Evolutionary conservation across 768 basidiomycete species (phyloP).

Genomic region (Psilocybe cyanescens): DNA sequence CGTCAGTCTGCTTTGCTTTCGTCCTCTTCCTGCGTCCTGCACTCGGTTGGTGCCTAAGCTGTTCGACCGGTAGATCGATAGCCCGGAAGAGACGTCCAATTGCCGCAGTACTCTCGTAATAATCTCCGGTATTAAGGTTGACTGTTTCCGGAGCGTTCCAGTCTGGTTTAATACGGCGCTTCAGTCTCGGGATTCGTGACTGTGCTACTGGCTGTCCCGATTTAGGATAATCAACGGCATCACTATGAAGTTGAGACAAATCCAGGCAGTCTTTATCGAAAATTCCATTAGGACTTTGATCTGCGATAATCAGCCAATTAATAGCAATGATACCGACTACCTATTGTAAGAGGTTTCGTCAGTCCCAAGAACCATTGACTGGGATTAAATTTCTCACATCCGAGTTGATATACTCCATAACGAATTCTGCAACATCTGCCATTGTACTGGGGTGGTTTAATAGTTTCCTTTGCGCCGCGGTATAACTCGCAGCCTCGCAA

Average conservation of each 20-base stretch:
- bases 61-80: constrained; percentile 54
- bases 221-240: constrained; percentile 73
- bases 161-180: constrained; percentile 48
- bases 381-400: constrained; percentile 47
- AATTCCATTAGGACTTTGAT: constrained; percentile 50
- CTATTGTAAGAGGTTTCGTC: constrained; percentile 28
- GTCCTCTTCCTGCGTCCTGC: constrained; percentile 11
- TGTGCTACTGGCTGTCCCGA: constrained; percentile 50
- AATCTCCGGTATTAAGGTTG: constrained; percentile 35
- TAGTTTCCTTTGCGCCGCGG: constrained; percentile 46
- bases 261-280: constrained; percentile 53
- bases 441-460: constrained; percentile 56
- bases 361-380: background rate
- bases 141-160: constrained; percentile 70
- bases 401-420: constrained; percentile 69
- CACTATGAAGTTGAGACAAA: constrained; percentile 60
- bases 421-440: constrained; percentile 69
- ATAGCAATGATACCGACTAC: constrained; percentile 64
- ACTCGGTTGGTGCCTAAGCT: constrained; percentile 12
- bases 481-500: constrained; percentile 49
- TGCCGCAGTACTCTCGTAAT: constrained; percentile 56
- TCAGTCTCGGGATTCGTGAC: constrained; percentile 46
- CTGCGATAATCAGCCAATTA: constrained; percentile 69
- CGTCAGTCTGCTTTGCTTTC: constrained; percentile 8
- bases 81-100: constrained; percentile 67